Base-by-base conservation (phyloP, 768 basidiomycete genomes). In the Kwoniella pini region DNA sequence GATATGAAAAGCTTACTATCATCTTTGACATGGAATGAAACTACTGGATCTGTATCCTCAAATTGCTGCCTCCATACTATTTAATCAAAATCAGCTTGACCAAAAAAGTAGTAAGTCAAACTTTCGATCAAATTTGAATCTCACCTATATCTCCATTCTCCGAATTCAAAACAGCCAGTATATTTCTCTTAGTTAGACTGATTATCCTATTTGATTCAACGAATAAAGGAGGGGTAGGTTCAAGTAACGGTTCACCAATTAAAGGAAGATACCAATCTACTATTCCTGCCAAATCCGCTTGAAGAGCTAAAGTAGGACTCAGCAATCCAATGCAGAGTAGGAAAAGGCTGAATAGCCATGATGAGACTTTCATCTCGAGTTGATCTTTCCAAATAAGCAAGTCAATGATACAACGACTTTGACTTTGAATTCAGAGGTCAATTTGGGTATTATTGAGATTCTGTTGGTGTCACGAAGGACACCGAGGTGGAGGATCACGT, bases 211-310 rank as follows among this genome's bases (percentile, higher is more conserved):
- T 48, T 4, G 28, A 27, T 12, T 40, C 36, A 28, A 38, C 38
- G 27, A 64, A 43, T 28, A 53, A 54, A 17, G 81, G 75, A 0
- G 91, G 91, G 5, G 87, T 73, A 2, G 85, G 81, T 9, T 81
- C 79, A 31, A 82, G 77, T 3, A 87, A 81, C 0, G 91, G 89
- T 3, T 88, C 83, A 15, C 93, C 93, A 56, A 91, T 80, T 27
- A 88, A 83, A 13, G 82, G 78, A 67, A 85, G 88, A 78, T 96
- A 84, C 93, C 93, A 97, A 81, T 95, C 92, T 44, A 93, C 83
- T 26, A 78, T 69, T 21, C 79, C 79, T 1, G 77, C 79, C 6
- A 78, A 62, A 30, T 72, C 70, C 15, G 67, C 67, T 51, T 74
- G 69, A 12, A 77, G 51, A 0, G 74, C 72, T 5, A 68, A 12